A percentile compares a stretch with the other conserved stretches of the same genome.
Evolutionary conservation across 2,329 filamentous ascomycete species (phyloP).

Genomic region (Calonectria hawksworthii): DNA sequence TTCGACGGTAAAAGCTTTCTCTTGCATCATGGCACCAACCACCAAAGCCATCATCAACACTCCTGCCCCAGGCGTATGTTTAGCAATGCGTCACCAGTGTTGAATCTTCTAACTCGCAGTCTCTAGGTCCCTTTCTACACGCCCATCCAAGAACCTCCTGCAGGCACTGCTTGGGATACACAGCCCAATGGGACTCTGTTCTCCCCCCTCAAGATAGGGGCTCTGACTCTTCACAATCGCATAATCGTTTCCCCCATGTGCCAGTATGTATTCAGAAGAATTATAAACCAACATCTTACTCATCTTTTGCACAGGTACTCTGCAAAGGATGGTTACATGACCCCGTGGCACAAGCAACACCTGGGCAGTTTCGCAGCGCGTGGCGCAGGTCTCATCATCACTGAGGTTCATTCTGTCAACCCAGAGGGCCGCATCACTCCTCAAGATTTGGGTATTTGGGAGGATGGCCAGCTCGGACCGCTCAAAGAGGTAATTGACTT

Average conservation of each 20-base stretch:
- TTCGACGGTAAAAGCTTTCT: too few species aligned
- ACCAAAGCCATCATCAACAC: slow-evolving; percentile 34
- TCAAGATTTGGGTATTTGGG: slow-evolving; percentile 77
- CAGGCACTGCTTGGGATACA: slow-evolving; percentile 40
- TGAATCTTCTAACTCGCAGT: neutral
- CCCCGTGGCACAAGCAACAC: slow-evolving; percentile 59
- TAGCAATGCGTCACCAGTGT: neutral
- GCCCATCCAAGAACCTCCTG: slow-evolving; percentile 40
- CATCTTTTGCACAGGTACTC: slow-evolving; percentile 42
- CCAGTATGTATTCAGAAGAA: slow-evolving; percentile 49
- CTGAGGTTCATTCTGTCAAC: slow-evolving; percentile 79
- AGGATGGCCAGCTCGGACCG: slow-evolving; percentile 76
- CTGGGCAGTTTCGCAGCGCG: slow-evolving; percentile 53
- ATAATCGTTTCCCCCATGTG: slow-evolving; percentile 63
- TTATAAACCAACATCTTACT: neutral
- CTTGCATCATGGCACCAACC: slow-evolving; percentile 17
- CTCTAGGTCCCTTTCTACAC: slow-evolving; percentile 42
- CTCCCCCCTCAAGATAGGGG: slow-evolving; percentile 59
- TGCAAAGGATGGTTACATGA: slow-evolving; percentile 56
- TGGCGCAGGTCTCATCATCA: slow-evolving; percentile 70
- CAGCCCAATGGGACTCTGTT: slow-evolving; percentile 52
- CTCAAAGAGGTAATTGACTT: slow-evolving; percentile 74
- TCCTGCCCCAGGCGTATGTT: slow-evolving; percentile 35
- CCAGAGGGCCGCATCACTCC: slow-evolving; percentile 80
- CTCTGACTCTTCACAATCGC: slow-evolving; percentile 60